A percentile compares a stretch with the other conserved stretches of the same genome.
phyloP scores from a whole-genome alignment of 129 eudicot species.

The Mikania micrantha region DNA sequence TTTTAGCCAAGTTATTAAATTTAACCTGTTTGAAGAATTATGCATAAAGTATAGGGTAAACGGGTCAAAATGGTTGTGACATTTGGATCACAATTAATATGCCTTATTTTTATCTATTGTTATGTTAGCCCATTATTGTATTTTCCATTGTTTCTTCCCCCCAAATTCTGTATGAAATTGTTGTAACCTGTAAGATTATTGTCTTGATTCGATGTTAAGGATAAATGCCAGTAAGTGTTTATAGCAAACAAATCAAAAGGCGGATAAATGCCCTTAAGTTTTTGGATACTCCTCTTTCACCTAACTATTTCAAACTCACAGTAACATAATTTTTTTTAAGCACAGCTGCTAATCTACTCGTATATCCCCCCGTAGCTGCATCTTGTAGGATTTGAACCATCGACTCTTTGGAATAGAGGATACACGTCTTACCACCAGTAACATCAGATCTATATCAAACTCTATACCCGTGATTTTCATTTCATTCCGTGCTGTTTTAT shows the following conservation, averaged over 20 bases:
- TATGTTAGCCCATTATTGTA: too few species aligned
- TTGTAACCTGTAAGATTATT: constrained; percentile 10
- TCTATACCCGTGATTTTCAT: too few species aligned
- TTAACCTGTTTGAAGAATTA: background rate
- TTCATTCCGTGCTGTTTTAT: too few species aligned
- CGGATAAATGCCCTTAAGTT: constrained; percentile 23
- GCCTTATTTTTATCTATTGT: too few species aligned
- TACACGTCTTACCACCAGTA: too few species aligned
- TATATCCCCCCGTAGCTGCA: too few species aligned
- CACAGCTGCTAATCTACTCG: too few species aligned
- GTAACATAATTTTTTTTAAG: background rate
- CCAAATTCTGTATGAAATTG: constrained; percentile 3
- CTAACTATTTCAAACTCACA: constrained; percentile 2
- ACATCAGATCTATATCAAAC: too few species aligned
- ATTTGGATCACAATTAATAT: too few species aligned
- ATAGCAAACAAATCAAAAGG: constrained; percentile 27
- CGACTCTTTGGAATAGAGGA: too few species aligned
- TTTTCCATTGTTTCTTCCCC: background rate
- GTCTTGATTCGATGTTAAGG: constrained; percentile 18
- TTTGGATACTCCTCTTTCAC: constrained; percentile 10
- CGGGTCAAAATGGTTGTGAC: too few species aligned
- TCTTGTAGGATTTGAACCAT: too few species aligned
- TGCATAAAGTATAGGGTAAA: background rate
- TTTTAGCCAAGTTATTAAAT: background rate
- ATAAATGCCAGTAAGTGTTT: constrained; percentile 12